A percentile compares a stretch with the other conserved stretches of the same genome.
Conservation (phyloP, 2,329 filamentous ascomycete genomes). For the Amylocarpus encephaloides region DNA sequence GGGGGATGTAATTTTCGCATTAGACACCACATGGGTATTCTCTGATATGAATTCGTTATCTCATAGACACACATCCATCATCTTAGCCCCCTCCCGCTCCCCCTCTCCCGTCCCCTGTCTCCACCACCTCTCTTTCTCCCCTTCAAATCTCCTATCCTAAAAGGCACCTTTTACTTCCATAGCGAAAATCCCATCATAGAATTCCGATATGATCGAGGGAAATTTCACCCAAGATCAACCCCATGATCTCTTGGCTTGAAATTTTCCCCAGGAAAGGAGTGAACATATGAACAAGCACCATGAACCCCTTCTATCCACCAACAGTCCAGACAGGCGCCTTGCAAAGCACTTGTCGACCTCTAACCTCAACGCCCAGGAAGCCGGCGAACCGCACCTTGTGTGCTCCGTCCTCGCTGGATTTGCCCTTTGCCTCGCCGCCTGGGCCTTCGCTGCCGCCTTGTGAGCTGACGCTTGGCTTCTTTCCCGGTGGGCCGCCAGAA, state of each 20-base stretch:
- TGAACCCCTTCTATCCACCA: slow-evolving; percentile 9
- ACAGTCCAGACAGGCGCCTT: slow-evolving; percentile 70
- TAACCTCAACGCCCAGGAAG: slow-evolving; percentile 68
- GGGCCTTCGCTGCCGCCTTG: slow-evolving; percentile 8
- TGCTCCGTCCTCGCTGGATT: slow-evolving; percentile 25
- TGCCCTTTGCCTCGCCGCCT: slow-evolving; percentile 18
- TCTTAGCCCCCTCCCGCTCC: background rate
- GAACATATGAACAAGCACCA: no score
- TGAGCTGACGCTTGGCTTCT: slow-evolving; percentile 8
- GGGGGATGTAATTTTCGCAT: no score
- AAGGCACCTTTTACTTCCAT: no score
- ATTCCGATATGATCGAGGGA: no score
- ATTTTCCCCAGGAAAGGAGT: no score
- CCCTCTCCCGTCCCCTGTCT: background rate
- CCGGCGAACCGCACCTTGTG: slow-evolving; percentile 65
- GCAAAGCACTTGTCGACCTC: slow-evolving; percentile 66
- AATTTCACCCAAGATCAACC: no score
- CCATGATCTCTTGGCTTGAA: no score
- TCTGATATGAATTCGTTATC: background rate
- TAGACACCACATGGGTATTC: background rate
- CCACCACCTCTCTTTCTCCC: background rate
- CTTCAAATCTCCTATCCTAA: background rate
- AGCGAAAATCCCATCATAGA: no score
- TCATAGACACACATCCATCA: background rate
- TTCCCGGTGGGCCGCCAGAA: slow-evolving; percentile 5